Conservation (phyloP, 495 filamentous ascomycete genomes). For the Hyaloscypha variabilis region DNA sequence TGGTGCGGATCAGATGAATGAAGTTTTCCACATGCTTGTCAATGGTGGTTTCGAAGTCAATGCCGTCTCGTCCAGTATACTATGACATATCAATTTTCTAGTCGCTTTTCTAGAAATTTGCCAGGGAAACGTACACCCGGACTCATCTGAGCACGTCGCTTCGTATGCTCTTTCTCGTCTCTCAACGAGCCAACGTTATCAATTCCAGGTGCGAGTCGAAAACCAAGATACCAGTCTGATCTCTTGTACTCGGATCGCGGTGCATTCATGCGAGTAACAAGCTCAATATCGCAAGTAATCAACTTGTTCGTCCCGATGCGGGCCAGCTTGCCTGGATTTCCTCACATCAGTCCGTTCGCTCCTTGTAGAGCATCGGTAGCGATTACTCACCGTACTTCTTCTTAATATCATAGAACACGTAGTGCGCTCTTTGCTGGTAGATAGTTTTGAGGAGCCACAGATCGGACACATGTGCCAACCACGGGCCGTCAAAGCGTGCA, state of each 20-base stretch:
- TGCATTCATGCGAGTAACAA: conserved; percentile 35
- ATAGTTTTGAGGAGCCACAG: conserved; percentile 17
- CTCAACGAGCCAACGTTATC: conserved; percentile 41
- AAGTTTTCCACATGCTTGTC: conserved; percentile 35
- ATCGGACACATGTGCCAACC: neutral
- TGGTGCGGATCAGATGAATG: conserved; percentile 32
- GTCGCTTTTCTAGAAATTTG: neutral
- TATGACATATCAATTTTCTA: conserved; percentile 9
- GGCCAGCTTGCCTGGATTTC: conserved; percentile 37
- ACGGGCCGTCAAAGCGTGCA: neutral
- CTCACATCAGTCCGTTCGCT: too few species aligned
- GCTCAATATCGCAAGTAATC: conserved; percentile 41
- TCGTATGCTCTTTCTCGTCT: conserved; percentile 36
- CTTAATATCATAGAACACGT: neutral
- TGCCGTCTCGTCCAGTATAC: conserved; percentile 36
- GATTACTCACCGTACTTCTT: neutral
- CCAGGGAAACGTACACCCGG: conserved; percentile 36
- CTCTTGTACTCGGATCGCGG: conserved; percentile 39
- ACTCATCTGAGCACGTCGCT: conserved; percentile 37
- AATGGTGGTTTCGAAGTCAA: conserved; percentile 39
- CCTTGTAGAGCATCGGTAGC: neutral
- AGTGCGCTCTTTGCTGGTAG: neutral
- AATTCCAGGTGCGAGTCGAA: conserved; percentile 33
- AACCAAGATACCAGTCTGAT: conserved; percentile 36
- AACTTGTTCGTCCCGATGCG: conserved; percentile 46